Evolutionary conservation across 495 filamentous ascomycete species (phyloP), one percentile per base, ranked within the genome.

Genomic region (Evernia prunastri): DNA sequence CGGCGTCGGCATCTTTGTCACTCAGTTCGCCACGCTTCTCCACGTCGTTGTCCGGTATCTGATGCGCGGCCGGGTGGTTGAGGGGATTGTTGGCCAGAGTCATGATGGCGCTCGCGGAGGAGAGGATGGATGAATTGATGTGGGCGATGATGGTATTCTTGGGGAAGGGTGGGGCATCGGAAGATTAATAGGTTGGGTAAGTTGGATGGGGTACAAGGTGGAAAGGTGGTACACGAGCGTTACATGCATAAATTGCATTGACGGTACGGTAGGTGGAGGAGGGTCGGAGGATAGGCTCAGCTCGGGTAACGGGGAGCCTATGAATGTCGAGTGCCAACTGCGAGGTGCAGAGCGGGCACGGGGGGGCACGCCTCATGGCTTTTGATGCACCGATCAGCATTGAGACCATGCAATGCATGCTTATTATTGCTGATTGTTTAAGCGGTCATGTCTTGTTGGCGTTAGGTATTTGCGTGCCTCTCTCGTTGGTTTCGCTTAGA

Each of bases 21-120:
- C 23, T 36, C 29, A 65, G n/a, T 42, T 36, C 63, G 4, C 58
- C 62, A 20, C 39, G 36, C n/a, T 65, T 65, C 58, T 65, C 63
- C 27, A 65, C 58, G 42, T 65, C 63, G 3, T 23, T 36, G 11
- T 65, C 56, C 3, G 39, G 57, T 27, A 25, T 23, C n/a, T 65
- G 63, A 47, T 59, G 63, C 33, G 33, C 63, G 9, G 17, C 39
- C 2, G 36, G 27, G 13, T 63, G 58, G 27, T 18, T 33, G 6
- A 33, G 29, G 17, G 51, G 51, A 54, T 54, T n/a, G 6, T 54
- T 33, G 29, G 15, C 29, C 6, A 54, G 13, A 20, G 27, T 33
- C 51, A 54, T 54, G 51, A 54, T n/a, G 15, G 51, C 15, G 17
- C 13, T 17, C 51, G 29, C 29, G 1, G 51, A 33, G 13, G 29